These are phyloP conservation scores for Curvularia lunata DNA, from an alignment of 2,329 filamentous ascomycete species.

Conservation along the genomic window DNA sequence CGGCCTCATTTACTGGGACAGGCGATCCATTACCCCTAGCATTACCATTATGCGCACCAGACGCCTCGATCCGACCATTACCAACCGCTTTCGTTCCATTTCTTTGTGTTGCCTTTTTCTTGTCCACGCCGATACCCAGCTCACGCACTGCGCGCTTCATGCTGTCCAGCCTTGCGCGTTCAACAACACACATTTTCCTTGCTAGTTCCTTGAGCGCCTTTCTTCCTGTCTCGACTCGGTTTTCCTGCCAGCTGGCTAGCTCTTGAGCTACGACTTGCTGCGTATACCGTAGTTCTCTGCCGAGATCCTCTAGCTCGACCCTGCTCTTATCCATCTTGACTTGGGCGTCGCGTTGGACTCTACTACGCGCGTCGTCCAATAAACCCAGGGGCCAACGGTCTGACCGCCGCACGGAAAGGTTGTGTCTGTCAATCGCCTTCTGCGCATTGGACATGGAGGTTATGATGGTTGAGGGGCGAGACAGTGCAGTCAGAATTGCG, in stretches of 20 bases:
- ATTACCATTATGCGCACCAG: neutral
- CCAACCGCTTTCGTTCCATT: neutral
- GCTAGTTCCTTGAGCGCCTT: slow-evolving; percentile 79
- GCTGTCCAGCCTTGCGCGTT: slow-evolving; percentile 78
- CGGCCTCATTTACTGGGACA: neutral
- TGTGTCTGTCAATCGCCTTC: slow-evolving; percentile 78
- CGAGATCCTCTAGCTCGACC: slow-evolving; percentile 74
- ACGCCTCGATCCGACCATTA: neutral
- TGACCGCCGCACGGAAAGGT: slow-evolving; percentile 73
- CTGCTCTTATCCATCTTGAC: slow-evolving; percentile 75
- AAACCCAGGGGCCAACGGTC: slow-evolving; percentile 81
- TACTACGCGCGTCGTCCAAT: slow-evolving; percentile 84
- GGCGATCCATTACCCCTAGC: neutral
- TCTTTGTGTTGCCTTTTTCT: neutral
- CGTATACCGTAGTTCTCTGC: slow-evolving; percentile 84
- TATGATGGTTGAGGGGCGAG: slow-evolving; percentile 79
- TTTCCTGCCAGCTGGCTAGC: slow-evolving; percentile 91
- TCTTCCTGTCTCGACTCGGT: slow-evolving; percentile 78
- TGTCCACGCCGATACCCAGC: slow-evolving; percentile 21
- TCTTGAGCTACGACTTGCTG: slow-evolving; percentile 93
- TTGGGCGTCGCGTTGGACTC: slow-evolving; percentile 82
- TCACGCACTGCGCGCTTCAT: slow-evolving; percentile 79
- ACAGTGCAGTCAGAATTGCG: slow-evolving; percentile 79
- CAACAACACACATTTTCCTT: slow-evolving; percentile 76
- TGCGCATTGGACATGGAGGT: slow-evolving; percentile 75